Evolutionary conservation across 345 rosid genomes (phyloP).

Genomic region (Euclidium syriacum): DNA sequence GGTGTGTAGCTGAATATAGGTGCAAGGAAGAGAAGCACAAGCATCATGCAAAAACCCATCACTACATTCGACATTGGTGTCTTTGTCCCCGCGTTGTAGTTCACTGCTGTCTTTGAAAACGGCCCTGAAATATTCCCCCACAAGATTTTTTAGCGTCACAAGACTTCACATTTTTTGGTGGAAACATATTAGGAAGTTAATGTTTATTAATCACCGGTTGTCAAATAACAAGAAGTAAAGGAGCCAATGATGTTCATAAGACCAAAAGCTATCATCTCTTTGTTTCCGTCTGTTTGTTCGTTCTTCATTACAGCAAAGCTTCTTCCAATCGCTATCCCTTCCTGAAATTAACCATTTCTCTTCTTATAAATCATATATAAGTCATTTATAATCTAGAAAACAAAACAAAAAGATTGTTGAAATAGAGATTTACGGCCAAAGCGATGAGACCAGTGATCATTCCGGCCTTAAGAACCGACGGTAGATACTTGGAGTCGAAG

Average conservation of each 20-base stretch:
- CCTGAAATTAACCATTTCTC: slow-evolving; percentile 37
- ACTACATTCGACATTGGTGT: slow-evolving; percentile 76
- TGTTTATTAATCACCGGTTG: slow-evolving; percentile 50
- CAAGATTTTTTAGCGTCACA: background rate
- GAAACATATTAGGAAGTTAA: background rate
- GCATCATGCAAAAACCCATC: slow-evolving; percentile 83
- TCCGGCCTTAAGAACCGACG: slow-evolving; percentile 51
- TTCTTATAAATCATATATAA: background rate
- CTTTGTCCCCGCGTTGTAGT: slow-evolving; percentile 66
- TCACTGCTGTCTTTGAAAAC: slow-evolving; percentile 91
- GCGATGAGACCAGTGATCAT: slow-evolving; percentile 62
- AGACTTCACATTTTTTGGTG: background rate
- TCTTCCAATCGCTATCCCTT: slow-evolving; percentile 87
- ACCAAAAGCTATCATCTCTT: slow-evolving; percentile 90
- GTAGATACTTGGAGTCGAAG: slow-evolving; percentile 57
- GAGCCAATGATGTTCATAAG: slow-evolving; percentile 86
- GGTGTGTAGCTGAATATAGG: slow-evolving; percentile 88
- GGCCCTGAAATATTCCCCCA: slow-evolving; percentile 54
- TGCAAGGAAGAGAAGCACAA: slow-evolving; percentile 68
- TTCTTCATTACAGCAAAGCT: slow-evolving; percentile 75
- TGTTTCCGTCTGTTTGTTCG: slow-evolving; percentile 87
- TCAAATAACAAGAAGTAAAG: slow-evolving; percentile 84
- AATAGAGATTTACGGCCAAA: slow-evolving; percentile 49
- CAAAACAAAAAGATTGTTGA: background rate
- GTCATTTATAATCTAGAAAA: background rate